Evolutionary conservation across 2,329 filamentous ascomycete species (phyloP), one percentile per base, ranked within the genome.

Genomic region (Cryoendolithus antarcticus): DNA sequence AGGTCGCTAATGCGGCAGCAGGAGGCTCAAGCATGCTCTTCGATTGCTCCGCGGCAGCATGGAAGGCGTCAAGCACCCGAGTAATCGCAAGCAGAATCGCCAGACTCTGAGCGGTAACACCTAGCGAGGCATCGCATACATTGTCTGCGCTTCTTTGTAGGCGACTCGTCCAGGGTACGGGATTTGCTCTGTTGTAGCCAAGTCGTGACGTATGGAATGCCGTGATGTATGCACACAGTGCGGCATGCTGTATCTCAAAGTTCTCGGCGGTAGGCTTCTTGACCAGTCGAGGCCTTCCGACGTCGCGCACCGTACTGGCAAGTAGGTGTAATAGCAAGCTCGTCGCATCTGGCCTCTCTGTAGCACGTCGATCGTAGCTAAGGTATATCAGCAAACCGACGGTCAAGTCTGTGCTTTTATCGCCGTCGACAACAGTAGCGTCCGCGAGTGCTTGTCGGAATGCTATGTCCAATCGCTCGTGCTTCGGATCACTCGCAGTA

Each of bases 361-460:
- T 40, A 37, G 50, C 52, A 15, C 50, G 46, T 37, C 54, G 53
- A 31, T 52, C 44, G 48, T 49, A 55, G 6, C 48, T 48, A 9
- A 51, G 40, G 34, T 44, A 50, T 2, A 52, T 42, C 15, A 54
- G 36, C 4, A 54, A 37, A 3, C 51, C 53, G n/a, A 46, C 42
- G 15, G 54, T 37, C 5, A 53, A 31, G 35, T 55, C 53, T 10
- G 50, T 40, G 36, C 45, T 52, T 6, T 45, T 42, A 32, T 54
- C 49, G 15, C 43, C 45, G 3, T 46, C 42, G 8, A 55, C 37
- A 15, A 54, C 39, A 33, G 49, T 43, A 34, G 50, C 52, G 8
- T 42, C 44, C 7, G 50, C 46, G 6, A 55, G 39, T 15, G 48
- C 38, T 24, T 48, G 46, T 31, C 51, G 45, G 32, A 55, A 55